Base-by-base conservation (phyloP, 129 eudicot genomes). In the Helichrysum umbraculigerum region DNA sequence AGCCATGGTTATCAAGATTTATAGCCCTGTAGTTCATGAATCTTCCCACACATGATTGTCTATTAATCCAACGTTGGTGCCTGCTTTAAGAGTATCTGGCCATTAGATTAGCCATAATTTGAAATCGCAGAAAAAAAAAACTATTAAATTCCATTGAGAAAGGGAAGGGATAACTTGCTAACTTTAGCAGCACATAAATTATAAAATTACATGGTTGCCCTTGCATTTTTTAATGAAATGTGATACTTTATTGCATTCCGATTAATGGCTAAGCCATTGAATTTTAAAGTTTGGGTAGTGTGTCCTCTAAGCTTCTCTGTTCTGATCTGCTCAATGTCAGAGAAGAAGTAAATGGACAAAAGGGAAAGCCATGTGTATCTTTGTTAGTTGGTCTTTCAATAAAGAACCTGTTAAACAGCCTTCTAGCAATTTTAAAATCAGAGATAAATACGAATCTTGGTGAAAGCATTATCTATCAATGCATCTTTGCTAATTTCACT, bases 321-420 rank as follows among this genome's bases (percentile, higher is more conserved):
- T 57, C 20, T 57, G 30, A 58, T 58, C 44, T 20, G n/a, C 64
- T 58, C 30, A 21, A 3, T 20, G 64, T 11, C 29, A 21, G 19
- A 56, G 61, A 54, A 54, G 42, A 54, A 8, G 63, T 16, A 57
- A 57, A 57, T n/a, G 63, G 63, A 57, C 63, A 6, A 58, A 57
- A n/a, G 63, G 63, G 63, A 58, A 58, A 7, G 12, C 30, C 44
- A 39, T 8, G 44, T 7, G 7, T 8, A 54, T 19, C 21, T 15
- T 54, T 19, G 60, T 58, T 58, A 2, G 29, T 58, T 20, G 63
- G 22, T 58, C 19, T n/a, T 58, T 10, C 21, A 4, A 54, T 17
- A 54, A 54, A 5, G 21, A 21, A 54, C 17, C 60, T 54, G 21
- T 17, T 7, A 54, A 54, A 19, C 60, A 54, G 3, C 44, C 3